Evolutionary conservation across 2,329 filamentous ascomycete species (phyloP).

Genomic region (Ascomycota sp.): DNA sequence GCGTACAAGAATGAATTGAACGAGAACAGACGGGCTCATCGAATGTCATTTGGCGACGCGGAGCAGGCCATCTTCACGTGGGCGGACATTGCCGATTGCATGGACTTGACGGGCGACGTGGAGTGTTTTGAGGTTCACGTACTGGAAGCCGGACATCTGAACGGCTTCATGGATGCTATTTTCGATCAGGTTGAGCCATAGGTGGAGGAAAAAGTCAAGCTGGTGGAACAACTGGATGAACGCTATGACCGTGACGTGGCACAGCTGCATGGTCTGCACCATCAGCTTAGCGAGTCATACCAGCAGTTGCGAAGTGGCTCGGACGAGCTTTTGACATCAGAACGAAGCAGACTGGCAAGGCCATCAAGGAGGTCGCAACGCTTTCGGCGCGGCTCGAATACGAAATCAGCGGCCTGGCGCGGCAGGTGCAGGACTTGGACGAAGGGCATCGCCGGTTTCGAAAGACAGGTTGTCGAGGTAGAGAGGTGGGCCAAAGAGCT

Average conservation of each 20-base stretch:
- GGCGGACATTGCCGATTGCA: conserved; percentile 29
- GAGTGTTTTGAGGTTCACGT: conserved; percentile 15
- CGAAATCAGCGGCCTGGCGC: conserved; percentile 61
- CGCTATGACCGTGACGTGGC: conserved; percentile 42
- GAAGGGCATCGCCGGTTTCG: conserved; percentile 60
- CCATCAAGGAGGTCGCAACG: conserved; percentile 59
- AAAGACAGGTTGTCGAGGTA: conserved; percentile 53
- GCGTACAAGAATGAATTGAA: conserved; percentile 16
- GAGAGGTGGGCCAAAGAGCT: conserved; percentile 44
- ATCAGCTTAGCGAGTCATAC: conserved; percentile 49
- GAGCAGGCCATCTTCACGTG: conserved; percentile 55
- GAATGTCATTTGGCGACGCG: conserved; percentile 55
- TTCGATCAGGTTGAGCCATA: conserved; percentile 35
- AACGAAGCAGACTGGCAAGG: conserved; percentile 48
- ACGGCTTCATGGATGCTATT: conserved; percentile 29
- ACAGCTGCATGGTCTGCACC: conserved; percentile 45
- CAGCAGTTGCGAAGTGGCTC: conserved; percentile 45
- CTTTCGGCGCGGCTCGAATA: conserved; percentile 78
- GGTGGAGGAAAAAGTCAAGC: conserved; percentile 35
- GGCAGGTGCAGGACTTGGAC: conserved; percentile 76
- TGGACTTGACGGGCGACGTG: conserved; percentile 10
- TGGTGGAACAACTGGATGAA: conserved; percentile 38
- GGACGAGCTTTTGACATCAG: conserved; percentile 47
- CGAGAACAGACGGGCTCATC: conserved; percentile 46
- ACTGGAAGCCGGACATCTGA: conserved; percentile 35